phyloP scores from a whole-genome alignment of 2,329 filamentous ascomycete genomes.

The Parastagonospora nodorum region DNA sequence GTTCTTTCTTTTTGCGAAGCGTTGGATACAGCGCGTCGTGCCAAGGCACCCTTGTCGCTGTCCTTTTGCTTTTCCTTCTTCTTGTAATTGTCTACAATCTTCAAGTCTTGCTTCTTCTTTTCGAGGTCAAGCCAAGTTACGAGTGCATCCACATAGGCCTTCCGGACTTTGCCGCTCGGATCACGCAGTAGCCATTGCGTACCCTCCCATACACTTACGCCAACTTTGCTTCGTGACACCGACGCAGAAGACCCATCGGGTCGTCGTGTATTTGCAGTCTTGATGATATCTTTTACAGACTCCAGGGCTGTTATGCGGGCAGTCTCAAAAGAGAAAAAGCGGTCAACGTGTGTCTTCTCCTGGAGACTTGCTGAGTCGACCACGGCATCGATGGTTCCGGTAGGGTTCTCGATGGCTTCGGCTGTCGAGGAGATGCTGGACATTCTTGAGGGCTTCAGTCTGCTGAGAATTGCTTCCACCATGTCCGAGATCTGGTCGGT shows the following conservation, averaged over 20 bases:
- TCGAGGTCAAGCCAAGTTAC: conserved; percentile 85
- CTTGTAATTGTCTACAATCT: conserved; percentile 62
- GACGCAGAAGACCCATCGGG: conserved; percentile 50
- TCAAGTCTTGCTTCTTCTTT: conserved; percentile 69
- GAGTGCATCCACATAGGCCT: conserved; percentile 83
- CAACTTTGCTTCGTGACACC: conserved; percentile 74
- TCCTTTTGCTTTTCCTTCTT: conserved; percentile 46
- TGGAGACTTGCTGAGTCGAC: conserved; percentile 55
- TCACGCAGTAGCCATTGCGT: conserved; percentile 92
- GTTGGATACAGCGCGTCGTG: conserved; percentile 70
- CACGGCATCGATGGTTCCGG: conserved; percentile 54
- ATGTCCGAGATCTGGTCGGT: conserved; percentile 95
- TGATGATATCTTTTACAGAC: conserved; percentile 79
- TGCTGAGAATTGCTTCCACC: conserved; percentile 77
- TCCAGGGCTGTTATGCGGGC: conserved; percentile 70
- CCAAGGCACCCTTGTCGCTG: conserved; percentile 51
- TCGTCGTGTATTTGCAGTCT: conserved; percentile 71
- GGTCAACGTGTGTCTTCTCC: conserved; percentile 59
- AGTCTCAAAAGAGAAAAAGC: conserved; percentile 67
- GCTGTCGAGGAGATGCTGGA: conserved; percentile 52
- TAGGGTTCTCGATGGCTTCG: conserved; percentile 58
- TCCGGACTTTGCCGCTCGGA: conserved; percentile 74
- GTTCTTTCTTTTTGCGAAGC: conserved; percentile 66
- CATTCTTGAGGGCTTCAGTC: conserved; percentile 69
- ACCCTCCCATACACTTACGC: conserved; percentile 90